These are phyloP conservation scores for Coemansia sp. DNA, from an alignment of 192 early-diverging fungal genomes.

Conservation along the genomic window DNA sequence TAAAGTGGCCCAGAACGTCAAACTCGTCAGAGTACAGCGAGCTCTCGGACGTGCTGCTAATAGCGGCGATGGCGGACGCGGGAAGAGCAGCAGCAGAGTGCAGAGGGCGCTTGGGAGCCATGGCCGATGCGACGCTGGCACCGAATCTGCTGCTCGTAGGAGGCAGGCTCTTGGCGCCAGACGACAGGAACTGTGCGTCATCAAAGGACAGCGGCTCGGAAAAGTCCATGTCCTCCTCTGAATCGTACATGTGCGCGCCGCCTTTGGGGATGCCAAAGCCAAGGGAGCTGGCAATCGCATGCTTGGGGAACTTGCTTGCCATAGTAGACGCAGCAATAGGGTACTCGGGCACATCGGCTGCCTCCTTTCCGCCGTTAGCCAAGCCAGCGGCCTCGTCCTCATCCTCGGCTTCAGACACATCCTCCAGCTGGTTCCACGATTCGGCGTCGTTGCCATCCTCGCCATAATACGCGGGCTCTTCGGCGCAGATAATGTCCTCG, in stretches of 20 bases:
- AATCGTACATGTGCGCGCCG: slow-evolving; percentile 21
- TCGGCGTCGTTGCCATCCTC: neutral
- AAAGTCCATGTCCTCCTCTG: slow-evolving; percentile 52
- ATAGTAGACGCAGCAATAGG: slow-evolving; percentile 25
- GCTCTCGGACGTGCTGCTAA: slow-evolving; percentile 15
- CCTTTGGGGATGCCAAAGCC: slow-evolving; percentile 36
- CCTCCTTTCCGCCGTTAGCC: neutral
- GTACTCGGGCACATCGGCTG: slow-evolving; percentile 18
- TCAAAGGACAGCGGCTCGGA: slow-evolving; percentile 38
- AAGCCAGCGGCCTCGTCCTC: slow-evolving; percentile 19
- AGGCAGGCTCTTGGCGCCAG: slow-evolving; percentile 34
- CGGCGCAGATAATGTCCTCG: neutral
- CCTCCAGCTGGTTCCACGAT: slow-evolving; percentile 36
- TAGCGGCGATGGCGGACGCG: neutral
- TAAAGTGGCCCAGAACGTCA: slow-evolving; percentile 43
- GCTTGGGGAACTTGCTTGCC: slow-evolving; percentile 47
- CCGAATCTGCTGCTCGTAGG: neutral
- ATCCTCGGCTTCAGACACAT: slow-evolving; percentile 44
- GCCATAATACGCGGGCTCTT: neutral
- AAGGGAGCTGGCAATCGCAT: slow-evolving; percentile 30
- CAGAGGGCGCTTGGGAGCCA: slow-evolving; percentile 15
- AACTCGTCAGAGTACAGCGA: slow-evolving; percentile 31
- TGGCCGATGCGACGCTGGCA: neutral
- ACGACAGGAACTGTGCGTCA: neutral
- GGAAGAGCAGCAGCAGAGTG: neutral